Percentiles rank a stretch among this genome's conserved stretches.
phyloP scores from a whole-genome alignment of 2,329 filamentous ascomycete species.

The Ilyonectria robusta region DNA sequence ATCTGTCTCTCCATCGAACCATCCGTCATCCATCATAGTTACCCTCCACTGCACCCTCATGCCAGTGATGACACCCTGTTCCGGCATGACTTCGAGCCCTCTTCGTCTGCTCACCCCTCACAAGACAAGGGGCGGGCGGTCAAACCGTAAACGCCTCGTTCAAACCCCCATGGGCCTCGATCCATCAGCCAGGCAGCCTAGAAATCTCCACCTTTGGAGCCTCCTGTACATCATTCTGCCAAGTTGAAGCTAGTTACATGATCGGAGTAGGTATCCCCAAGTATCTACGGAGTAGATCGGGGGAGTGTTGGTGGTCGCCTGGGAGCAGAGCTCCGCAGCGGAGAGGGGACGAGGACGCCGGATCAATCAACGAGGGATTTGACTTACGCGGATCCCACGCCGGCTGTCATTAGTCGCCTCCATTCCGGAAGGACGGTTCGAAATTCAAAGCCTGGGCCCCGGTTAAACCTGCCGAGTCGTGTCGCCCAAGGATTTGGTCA shows the following conservation, averaged over 20 bases:
- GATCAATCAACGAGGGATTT: constrained; percentile 26
- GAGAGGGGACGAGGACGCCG: constrained; percentile 11
- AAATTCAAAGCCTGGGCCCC: constrained; percentile 17
- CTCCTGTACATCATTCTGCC: constrained; percentile 6
- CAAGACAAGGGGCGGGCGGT: constrained; percentile 17
- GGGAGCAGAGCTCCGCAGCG: constrained; percentile 12
- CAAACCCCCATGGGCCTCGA: constrained; percentile 14
- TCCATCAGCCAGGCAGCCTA: background rate
- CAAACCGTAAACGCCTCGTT: constrained; percentile 7
- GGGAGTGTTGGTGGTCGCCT: constrained; percentile 6
- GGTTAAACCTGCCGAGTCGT: constrained; percentile 24
- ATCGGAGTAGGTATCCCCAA: background rate
- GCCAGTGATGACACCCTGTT: background rate
- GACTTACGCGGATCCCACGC: constrained; percentile 37
- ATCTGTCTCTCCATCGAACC: background rate
- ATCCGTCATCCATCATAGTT: background rate
- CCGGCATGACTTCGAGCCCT: background rate
- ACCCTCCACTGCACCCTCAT: background rate
- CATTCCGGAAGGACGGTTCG: constrained; percentile 31
- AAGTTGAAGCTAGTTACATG: constrained; percentile 17
- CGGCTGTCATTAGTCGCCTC: constrained; percentile 26
- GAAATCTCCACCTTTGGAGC: background rate
- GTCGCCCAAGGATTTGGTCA: constrained; percentile 11
- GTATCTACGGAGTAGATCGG: background rate
- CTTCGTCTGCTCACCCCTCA: background rate